phyloP scores from a whole-genome alignment of 345 rosid species.

The Laguncularia racemosa region DNA sequence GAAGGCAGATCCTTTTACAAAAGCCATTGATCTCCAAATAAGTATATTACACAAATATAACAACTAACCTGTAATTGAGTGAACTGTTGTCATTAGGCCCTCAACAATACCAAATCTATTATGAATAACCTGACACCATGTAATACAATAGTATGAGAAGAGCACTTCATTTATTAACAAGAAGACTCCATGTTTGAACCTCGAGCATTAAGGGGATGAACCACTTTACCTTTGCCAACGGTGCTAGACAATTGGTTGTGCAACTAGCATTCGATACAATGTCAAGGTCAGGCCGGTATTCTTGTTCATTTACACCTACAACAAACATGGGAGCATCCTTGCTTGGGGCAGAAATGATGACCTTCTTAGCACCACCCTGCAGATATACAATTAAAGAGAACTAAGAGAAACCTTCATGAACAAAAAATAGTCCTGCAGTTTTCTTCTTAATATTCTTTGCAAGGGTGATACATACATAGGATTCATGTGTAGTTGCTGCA shows the following conservation, averaged over 20 bases:
- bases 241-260: slow-evolving; percentile 37
- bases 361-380: slow-evolving; percentile 42
- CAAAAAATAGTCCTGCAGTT: too few relatives aligned
- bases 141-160: not conserved
- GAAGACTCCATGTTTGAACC: not conserved
- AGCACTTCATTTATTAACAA: not conserved
- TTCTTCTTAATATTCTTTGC: too few relatives aligned
- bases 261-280: slow-evolving; percentile 34
- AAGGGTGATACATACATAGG: too few relatives aligned
- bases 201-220: not conserved
- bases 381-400: not conserved
- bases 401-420: not conserved
- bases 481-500: too few relatives aligned
- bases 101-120: slow-evolving; percentile 30
- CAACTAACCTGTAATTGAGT: slow-evolving; percentile 27
- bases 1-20: not conserved
- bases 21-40: not conserved
- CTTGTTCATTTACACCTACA: slow-evolving; percentile 30
- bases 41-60: not conserved
- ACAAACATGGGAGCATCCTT: slow-evolving; percentile 39
- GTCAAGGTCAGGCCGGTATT: slow-evolving; percentile 23
- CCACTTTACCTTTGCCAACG: slow-evolving; percentile 23
- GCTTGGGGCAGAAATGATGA: slow-evolving; percentile 32
- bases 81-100: slow-evolving; percentile 41
- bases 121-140: slow-evolving; percentile 16